Conservation (phyloP, 768 basidiomycete genomes). For the Pulveroboletus sp. region DNA sequence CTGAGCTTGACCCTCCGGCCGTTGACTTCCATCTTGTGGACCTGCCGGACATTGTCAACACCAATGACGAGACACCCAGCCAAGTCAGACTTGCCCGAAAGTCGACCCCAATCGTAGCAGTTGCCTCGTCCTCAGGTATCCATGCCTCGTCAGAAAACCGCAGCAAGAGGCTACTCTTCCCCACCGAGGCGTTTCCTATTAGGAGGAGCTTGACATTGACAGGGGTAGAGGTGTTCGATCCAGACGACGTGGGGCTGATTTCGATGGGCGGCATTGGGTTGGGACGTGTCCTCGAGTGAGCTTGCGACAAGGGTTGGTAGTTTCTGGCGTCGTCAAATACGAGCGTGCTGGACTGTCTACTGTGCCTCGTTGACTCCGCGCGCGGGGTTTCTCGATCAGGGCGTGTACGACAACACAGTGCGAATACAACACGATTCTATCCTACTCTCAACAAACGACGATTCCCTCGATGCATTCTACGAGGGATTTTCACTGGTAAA, state of each 20-base stretch:
- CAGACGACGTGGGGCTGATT: slow-evolving; percentile 22
- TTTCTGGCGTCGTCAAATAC: not conserved
- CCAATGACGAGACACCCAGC: not conserved
- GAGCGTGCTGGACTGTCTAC: not conserved
- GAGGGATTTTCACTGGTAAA: slow-evolving; percentile 52
- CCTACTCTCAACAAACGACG: not conserved
- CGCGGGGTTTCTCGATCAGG: slow-evolving; percentile 19
- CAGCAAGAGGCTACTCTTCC: slow-evolving; percentile 86
- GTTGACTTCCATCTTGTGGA: slow-evolving; percentile 84
- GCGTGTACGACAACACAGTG: not conserved
- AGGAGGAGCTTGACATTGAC: slow-evolving; percentile 82
- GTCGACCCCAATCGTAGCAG: slow-evolving; percentile 82
- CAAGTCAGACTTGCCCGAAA: slow-evolving; percentile 58
- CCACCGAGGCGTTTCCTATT: slow-evolving; percentile 88
- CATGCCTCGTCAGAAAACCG: slow-evolving; percentile 98
- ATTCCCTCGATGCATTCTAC: too few relatives aligned
- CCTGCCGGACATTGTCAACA: slow-evolving; percentile 39
- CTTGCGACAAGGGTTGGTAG: not conserved
- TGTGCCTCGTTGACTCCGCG: slow-evolving; percentile 21
- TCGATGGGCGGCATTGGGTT: slow-evolving; percentile 19
- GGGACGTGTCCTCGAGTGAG: not conserved
- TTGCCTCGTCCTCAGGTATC: slow-evolving; percentile 87
- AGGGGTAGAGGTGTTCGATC: slow-evolving; percentile 24
- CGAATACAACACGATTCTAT: slow-evolving; percentile 11
- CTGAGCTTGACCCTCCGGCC: slow-evolving; percentile 88